Conservation (phyloP, 371 early-diverging fungal genomes). For the Mucor plumbeus region DNA sequence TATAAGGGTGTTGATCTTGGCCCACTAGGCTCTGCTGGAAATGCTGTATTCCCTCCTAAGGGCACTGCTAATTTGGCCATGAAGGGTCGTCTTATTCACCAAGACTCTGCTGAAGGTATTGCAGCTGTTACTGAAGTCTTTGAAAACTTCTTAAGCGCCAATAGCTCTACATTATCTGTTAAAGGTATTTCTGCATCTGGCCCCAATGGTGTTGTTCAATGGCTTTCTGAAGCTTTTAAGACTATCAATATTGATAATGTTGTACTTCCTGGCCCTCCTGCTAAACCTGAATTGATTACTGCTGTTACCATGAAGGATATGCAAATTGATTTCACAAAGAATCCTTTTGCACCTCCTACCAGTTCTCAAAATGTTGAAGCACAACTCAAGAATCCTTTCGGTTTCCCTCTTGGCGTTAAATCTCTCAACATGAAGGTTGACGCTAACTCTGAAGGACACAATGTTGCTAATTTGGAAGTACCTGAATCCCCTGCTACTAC, state of each 20-base stretch:
- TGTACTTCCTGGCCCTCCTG: slow-evolving; percentile 49
- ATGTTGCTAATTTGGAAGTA: slow-evolving; percentile 53
- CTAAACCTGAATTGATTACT: slow-evolving; percentile 43
- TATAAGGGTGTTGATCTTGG: slow-evolving; percentile 42
- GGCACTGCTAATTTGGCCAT: slow-evolving; percentile 40
- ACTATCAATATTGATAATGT: slow-evolving; percentile 56
- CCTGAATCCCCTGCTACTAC: slow-evolving; percentile 57
- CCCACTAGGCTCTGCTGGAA: slow-evolving; percentile 44
- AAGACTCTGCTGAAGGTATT: slow-evolving; percentile 50
- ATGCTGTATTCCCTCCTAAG: slow-evolving; percentile 43
- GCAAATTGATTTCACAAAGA: slow-evolving; percentile 59
- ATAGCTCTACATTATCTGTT: slow-evolving; percentile 47
- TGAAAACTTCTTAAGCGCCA: slow-evolving; percentile 52
- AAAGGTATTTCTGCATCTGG: slow-evolving; percentile 58
- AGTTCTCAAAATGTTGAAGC: slow-evolving; percentile 56
- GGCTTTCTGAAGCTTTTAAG: slow-evolving; percentile 61
- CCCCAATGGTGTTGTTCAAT: slow-evolving; percentile 56
- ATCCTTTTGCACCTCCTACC: slow-evolving; percentile 53
- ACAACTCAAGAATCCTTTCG: slow-evolving; percentile 61
- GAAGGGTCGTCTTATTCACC: slow-evolving; percentile 62
- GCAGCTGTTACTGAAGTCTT: slow-evolving; percentile 56
- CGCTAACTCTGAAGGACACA: slow-evolving; percentile 38
- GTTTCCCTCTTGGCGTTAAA: slow-evolving; percentile 61
- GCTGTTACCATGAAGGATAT: slow-evolving; percentile 56
- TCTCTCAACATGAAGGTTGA: slow-evolving; percentile 54